Conservation (phyloP, 2,329 filamentous ascomycete genomes). For the Aspergillus piperis region DNA sequence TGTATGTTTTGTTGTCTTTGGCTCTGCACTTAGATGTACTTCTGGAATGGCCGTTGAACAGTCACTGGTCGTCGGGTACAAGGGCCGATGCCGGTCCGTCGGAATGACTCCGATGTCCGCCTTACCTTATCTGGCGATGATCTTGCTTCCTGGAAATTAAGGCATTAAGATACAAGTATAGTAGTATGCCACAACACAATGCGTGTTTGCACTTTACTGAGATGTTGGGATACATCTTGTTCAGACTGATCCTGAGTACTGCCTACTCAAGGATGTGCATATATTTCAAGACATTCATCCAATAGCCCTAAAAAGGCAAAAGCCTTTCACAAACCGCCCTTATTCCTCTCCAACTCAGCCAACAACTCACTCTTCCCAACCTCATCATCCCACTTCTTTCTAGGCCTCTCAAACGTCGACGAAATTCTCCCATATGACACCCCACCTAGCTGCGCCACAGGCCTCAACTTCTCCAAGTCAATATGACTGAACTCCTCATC, state of each 20-base stretch:
- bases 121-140: background rate
- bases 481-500: constrained; percentile 73
- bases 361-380: constrained; percentile 21
- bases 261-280: no score
- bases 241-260: background rate
- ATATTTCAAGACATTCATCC: no score
- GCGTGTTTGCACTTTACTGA: background rate
- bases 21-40: background rate
- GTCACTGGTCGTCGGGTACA: background rate
- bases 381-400: constrained; percentile 39
- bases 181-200: no score
- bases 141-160: background rate
- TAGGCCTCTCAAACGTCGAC: constrained; percentile 67
- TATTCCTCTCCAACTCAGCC: constrained; percentile 13
- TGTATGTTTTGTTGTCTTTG: background rate
- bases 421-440: constrained; percentile 74
- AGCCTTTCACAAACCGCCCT: background rate
- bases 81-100: background rate
- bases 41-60: background rate
- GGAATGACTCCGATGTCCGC: background rate
- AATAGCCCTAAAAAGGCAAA: no score
- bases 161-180: background rate
- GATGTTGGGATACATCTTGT: background rate
- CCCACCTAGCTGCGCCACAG: constrained; percentile 77
- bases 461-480: constrained; percentile 72